Conservation (phyloP, 805 yeast genomes). For the Suhomyces sp. region DNA sequence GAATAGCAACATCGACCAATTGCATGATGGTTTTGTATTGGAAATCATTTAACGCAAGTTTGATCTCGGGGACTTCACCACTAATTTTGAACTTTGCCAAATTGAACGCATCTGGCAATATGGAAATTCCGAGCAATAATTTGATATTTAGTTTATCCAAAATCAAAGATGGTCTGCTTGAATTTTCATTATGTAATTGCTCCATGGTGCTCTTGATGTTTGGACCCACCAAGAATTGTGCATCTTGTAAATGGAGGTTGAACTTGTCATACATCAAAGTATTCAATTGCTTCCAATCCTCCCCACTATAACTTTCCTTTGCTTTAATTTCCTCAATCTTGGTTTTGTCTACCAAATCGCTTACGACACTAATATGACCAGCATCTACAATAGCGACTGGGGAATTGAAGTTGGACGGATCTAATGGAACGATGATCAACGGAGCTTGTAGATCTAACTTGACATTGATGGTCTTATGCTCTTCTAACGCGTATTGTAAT, state of each 20-base stretch:
- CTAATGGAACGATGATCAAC: slow-evolving; percentile 78
- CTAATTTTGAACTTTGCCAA: slow-evolving; percentile 71
- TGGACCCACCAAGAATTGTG: slow-evolving; percentile 86
- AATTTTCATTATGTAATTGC: slow-evolving; percentile 53
- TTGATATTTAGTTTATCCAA: slow-evolving; percentile 76
- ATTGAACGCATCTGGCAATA: slow-evolving; percentile 74
- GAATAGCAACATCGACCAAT: slow-evolving; percentile 67
- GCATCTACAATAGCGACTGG: slow-evolving; percentile 94
- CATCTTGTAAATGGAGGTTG: slow-evolving; percentile 71
- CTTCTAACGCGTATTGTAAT: slow-evolving; percentile 87
- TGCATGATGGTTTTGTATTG: slow-evolving; percentile 89
- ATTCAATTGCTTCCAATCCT: slow-evolving; percentile 75
- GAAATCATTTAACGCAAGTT: slow-evolving; percentile 75
- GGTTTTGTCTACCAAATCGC: slow-evolving; percentile 74
- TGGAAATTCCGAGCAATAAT: slow-evolving; percentile 76
- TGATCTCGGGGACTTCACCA: slow-evolving; percentile 73
- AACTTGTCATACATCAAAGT: slow-evolving; percentile 89
- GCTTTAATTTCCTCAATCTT: slow-evolving; percentile 68
- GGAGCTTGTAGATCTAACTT: slow-evolving; percentile 94
- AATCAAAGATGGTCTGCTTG: slow-evolving; percentile 54
- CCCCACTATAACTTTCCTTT: slow-evolving; percentile 54
- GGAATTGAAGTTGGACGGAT: slow-evolving; percentile 73
- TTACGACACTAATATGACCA: slow-evolving; percentile 83
- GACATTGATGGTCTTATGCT: slow-evolving; percentile 86
- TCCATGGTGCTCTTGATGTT: slow-evolving; percentile 74